Conservation (phyloP, 768 basidiomycete species). For the Mrakia hoshinonis region DNA sequence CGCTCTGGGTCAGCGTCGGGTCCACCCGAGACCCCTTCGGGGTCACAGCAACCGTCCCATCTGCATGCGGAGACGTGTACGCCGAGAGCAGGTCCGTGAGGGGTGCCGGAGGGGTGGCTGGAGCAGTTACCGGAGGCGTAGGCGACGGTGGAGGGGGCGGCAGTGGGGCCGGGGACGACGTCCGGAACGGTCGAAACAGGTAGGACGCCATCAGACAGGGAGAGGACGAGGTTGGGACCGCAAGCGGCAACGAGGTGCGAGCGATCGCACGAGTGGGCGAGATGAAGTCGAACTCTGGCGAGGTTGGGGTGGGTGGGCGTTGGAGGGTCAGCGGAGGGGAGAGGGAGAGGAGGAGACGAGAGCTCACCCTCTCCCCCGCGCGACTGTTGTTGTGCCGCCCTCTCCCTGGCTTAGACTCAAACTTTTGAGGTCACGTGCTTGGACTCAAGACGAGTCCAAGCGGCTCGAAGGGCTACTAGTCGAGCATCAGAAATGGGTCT, state of each 20-base stretch:
- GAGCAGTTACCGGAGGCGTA: background rate
- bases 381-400: too few species aligned
- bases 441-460: too few species aligned
- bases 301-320: too few species aligned
- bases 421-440: too few species aligned
- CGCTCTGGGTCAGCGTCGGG: background rate
- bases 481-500: too few species aligned
- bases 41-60: background rate
- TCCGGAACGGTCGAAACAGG: background rate
- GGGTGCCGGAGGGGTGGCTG: background rate
- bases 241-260: background rate
- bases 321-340: too few species aligned
- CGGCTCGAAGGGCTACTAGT: too few species aligned
- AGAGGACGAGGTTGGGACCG: background rate
- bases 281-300: too few species aligned
- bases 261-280: too few species aligned
- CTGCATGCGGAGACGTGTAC: background rate
- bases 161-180: background rate
- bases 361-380: too few species aligned
- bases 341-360: too few species aligned
- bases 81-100: background rate
- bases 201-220: background rate
- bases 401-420: too few species aligned
- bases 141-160: background rate
- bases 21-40: conserved; percentile 6